phyloP scores from a whole-genome alignment of 768 basidiomycete species.

The Pisolithus albus region DNA sequence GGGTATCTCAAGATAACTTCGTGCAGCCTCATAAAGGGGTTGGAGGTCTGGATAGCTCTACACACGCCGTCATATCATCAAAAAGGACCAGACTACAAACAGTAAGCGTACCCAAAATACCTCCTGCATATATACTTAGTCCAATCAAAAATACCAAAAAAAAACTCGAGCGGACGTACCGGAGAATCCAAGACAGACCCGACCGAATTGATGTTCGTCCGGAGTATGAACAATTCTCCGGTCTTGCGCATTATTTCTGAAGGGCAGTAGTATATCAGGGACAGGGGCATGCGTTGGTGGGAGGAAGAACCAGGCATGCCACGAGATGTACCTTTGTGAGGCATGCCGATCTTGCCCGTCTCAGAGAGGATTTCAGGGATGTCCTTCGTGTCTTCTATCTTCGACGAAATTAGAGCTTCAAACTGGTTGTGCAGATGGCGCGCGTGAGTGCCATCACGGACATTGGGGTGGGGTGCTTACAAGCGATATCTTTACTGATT shows the following conservation, averaged over 20 bases:
- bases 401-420: slow-evolving; percentile 85
- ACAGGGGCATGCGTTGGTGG: not conserved
- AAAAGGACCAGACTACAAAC: slow-evolving; percentile 3
- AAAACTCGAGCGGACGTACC: slow-evolving; percentile 37
- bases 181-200: slow-evolving; percentile 96
- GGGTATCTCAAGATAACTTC: slow-evolving; percentile 91
- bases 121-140: slow-evolving; percentile 45
- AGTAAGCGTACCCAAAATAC: slow-evolving; percentile 76
- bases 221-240: slow-evolving; percentile 85
- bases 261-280: not conserved
- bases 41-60: slow-evolving; percentile 93
- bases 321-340: slow-evolving; percentile 56
- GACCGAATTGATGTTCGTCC: slow-evolving; percentile 92
- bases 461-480: slow-evolving; percentile 31
- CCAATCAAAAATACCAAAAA: not conserved
- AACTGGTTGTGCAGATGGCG: slow-evolving; percentile 42
- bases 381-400: slow-evolving; percentile 95
- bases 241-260: slow-evolving; percentile 97
- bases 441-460: not conserved
- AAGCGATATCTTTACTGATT: slow-evolving; percentile 95
- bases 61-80: slow-evolving; percentile 14
- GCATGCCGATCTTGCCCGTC: slow-evolving; percentile 90
- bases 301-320: not conserved
- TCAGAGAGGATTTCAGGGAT: slow-evolving; percentile 91
- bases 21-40: slow-evolving; percentile 88